Percentiles rank a stretch among this genome's conserved stretches.
Conservation (phyloP, 2,329 filamentous ascomycete species). For the Alternaria ethzedia region DNA sequence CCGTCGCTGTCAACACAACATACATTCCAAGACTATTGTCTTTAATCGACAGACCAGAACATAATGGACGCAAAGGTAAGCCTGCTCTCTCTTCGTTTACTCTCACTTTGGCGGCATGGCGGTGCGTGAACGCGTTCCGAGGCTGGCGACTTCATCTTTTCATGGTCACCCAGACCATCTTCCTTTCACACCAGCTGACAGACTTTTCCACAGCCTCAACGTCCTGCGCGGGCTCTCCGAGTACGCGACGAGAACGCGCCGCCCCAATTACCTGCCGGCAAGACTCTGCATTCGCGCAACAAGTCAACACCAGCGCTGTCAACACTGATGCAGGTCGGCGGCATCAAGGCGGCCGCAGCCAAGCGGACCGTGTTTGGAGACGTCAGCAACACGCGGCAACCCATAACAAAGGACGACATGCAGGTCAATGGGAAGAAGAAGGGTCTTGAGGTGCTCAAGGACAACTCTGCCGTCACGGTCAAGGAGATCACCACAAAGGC, state of each 20-base stretch:
- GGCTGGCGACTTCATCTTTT: conserved; percentile 3
- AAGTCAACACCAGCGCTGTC: conserved; percentile 76
- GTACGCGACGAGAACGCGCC: conserved; percentile 73
- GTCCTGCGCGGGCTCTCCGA: conserved; percentile 65
- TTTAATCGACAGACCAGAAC: conserved; percentile 28
- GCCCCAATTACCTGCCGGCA: conserved; percentile 50
- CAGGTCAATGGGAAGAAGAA: conserved; percentile 53
- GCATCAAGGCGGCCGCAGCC: conserved; percentile 67
- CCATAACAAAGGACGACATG: conserved; percentile 62
- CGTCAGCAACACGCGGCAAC: conserved; percentile 70
- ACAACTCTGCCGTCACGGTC: conserved; percentile 31
- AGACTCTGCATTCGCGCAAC: conserved; percentile 74
- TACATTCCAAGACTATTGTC: conserved; percentile 18
- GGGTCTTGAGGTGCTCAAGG: conserved; percentile 44
- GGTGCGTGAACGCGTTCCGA: conserved; percentile 2
- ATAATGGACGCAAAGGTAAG: conserved; percentile 56
- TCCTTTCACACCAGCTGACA: conserved; percentile 25
- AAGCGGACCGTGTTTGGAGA: conserved; percentile 85
- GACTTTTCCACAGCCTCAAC: conserved; percentile 66
- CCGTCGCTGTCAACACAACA: conserved; percentile 28
- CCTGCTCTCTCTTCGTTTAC: not conserved
- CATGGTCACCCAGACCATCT: conserved; percentile 7
- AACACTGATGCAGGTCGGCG: conserved; percentile 59
- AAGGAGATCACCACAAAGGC: conserved; percentile 53
- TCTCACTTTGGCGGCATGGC: not conserved